phyloP scores from a whole-genome alignment of 257 asterid species.

The Solanum medicagineum region DNA sequence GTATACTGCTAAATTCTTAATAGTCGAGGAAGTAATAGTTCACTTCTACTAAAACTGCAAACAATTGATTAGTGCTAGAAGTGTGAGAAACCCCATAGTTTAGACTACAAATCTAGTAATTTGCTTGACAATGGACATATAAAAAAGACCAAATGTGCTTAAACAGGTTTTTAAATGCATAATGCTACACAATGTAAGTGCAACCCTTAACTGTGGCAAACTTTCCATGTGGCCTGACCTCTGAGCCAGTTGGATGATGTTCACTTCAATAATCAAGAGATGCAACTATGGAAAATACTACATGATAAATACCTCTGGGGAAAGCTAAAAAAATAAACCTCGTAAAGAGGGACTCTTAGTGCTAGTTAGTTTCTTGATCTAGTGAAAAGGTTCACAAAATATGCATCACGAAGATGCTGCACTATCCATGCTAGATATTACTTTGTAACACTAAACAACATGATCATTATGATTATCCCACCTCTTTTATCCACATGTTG shows the following conservation, averaged over 20 bases:
- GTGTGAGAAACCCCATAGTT: not conserved
- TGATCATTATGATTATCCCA: not conserved
- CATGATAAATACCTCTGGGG: not conserved
- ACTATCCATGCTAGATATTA: not conserved
- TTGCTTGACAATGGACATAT: not conserved
- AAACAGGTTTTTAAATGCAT: not conserved
- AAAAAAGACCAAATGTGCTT: not conserved
- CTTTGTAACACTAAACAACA: not conserved
- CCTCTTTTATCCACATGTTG: not conserved
- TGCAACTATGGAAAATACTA: not conserved
- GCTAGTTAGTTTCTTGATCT: not conserved
- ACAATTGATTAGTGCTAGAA: not conserved
- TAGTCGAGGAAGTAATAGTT: not conserved
- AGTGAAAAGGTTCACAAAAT: not conserved
- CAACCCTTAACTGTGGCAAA: not conserved
- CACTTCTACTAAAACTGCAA: not conserved
- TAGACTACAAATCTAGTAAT: not conserved
- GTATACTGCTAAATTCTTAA: not conserved
- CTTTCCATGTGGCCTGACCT: not conserved
- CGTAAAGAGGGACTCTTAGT: not conserved
- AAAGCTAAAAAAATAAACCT: not conserved
- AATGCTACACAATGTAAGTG: not conserved
- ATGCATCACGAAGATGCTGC: not conserved
- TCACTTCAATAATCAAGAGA: not conserved
- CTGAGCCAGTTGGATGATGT: not conserved